These are phyloP conservation scores for Cephaloascus albidus DNA, from an alignment of 805 yeast genomes.

Conservation along the genomic window DNA sequence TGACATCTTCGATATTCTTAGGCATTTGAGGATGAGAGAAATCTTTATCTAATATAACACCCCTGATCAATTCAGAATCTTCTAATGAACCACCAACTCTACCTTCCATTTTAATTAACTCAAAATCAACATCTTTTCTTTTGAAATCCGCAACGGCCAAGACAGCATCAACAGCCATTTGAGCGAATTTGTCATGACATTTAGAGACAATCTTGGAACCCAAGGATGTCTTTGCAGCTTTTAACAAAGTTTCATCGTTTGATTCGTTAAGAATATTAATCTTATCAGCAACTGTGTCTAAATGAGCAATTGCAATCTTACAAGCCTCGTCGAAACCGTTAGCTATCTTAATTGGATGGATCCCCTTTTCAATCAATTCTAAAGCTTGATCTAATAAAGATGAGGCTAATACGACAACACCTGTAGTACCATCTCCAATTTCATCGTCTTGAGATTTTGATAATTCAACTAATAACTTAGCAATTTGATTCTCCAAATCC, in stretches of 20 bases:
- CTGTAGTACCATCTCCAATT: constrained; percentile 98
- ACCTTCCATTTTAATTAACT: constrained; percentile 89
- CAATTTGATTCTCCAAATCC: constrained; percentile 94
- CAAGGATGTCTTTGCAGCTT: constrained; percentile 89
- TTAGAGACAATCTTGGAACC: constrained; percentile 96
- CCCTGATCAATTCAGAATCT: constrained; percentile 77
- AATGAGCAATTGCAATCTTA: constrained; percentile 71
- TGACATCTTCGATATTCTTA: constrained; percentile 64
- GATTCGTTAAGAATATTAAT: constrained; percentile 41
- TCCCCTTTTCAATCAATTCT: constrained; percentile 91
- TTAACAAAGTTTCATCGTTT: constrained; percentile 52
- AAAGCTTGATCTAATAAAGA: constrained; percentile 90
- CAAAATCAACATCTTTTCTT: constrained; percentile 94
- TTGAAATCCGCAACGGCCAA: constrained; percentile 85
- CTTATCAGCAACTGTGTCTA: constrained; percentile 69
- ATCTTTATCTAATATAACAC: constrained; percentile 92
- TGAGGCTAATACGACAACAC: constrained; percentile 94
- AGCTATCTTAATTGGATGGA: constrained; percentile 94
- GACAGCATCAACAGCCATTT: constrained; percentile 96
- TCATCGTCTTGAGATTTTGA: constrained; percentile 96
- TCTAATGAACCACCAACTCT: constrained; percentile 91
- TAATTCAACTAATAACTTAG: constrained; percentile 87
- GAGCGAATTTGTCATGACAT: constrained; percentile 86
- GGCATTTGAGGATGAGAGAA: constrained; percentile 99
- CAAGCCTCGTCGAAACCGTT: constrained; percentile 98